Percentiles rank a stretch among this genome's conserved stretches.
These are phyloP conservation scores for Cryptococcus sp. DNA, from an alignment of 1,284 basidiomycete genomes.

Conservation along the genomic window DNA sequence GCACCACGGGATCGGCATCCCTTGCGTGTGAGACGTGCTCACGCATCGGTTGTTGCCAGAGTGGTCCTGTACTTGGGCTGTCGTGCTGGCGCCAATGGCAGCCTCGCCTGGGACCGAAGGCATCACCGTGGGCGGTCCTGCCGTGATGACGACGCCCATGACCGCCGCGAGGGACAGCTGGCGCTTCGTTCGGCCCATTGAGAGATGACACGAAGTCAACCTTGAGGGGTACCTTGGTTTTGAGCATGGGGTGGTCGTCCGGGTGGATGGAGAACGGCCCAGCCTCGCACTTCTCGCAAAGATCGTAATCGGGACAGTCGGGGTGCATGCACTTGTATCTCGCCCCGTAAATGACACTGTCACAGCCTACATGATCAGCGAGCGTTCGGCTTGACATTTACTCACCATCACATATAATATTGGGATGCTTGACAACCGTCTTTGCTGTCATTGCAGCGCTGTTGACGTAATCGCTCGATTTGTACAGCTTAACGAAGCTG, in stretches of 20 bases:
- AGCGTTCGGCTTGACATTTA: neutral
- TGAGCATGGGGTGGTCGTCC: constrained; percentile 71
- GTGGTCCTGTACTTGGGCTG: constrained; percentile 5
- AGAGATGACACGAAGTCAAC: constrained; percentile 38
- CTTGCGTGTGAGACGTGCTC: constrained; percentile 10
- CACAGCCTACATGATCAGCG: constrained; percentile 29
- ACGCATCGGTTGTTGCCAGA: constrained; percentile 5
- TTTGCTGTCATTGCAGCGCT: constrained; percentile 52
- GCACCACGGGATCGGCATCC: constrained; percentile 16
- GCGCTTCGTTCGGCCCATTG: constrained; percentile 17
- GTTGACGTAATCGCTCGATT: constrained; percentile 57
- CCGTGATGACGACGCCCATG: neutral
- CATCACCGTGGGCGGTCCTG: constrained; percentile 20
- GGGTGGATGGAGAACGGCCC: constrained; percentile 77
- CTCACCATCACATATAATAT: constrained; percentile 47
- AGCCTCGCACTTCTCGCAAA: constrained; percentile 79
- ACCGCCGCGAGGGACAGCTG: constrained; percentile 2
- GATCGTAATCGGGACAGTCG: constrained; percentile 76
- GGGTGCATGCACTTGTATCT: constrained; percentile 71
- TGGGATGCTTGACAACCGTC: constrained; percentile 51
- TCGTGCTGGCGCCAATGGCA: constrained; percentile 21
- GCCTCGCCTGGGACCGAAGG: constrained; percentile 21
- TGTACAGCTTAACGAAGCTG: constrained; percentile 68
- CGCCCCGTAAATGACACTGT: constrained; percentile 38
- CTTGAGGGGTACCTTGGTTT: constrained; percentile 62